Conservation (phyloP, 192 early-diverging fungal species). For the Coemansia sp. region DNA sequence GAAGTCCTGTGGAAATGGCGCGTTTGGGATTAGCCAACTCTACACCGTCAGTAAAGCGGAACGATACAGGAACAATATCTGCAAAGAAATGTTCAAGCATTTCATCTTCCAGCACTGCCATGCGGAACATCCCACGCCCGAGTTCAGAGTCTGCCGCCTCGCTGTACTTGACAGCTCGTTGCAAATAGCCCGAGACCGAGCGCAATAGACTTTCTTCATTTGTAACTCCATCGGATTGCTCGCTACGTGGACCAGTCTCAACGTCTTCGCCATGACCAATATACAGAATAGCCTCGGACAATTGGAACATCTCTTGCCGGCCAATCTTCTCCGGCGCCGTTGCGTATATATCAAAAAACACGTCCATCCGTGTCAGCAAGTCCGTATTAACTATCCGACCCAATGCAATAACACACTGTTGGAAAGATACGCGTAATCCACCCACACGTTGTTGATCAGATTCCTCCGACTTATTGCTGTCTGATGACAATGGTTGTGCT, state of each 20-base stretch:
- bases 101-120: conserved; percentile 85
- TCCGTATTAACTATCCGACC: conserved; percentile 75
- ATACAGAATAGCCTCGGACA: conserved; percentile 85
- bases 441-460: background rate
- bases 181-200: conserved; percentile 38
- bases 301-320: conserved; percentile 76
- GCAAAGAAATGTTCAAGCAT: conserved; percentile 85
- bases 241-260: conserved; percentile 16
- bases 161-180: conserved; percentile 27
- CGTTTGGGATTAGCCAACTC: conserved; percentile 50
- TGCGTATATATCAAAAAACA: conserved; percentile 86
- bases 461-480: background rate
- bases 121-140: conserved; percentile 60
- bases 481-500: background rate
- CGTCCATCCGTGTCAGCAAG: conserved; percentile 70
- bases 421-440: conserved; percentile 61
- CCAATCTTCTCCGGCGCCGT: conserved; percentile 63
- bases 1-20: conserved; percentile 39
- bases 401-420: conserved; percentile 77
- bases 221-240: conserved; percentile 22
- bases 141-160: conserved; percentile 31
- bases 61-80: conserved; percentile 38
- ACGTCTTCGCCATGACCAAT: conserved; percentile 54
- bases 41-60: conserved; percentile 49
- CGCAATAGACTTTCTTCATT: conserved; percentile 51